These are phyloP conservation scores for Glycine latifolia DNA, from an alignment of 306 rosid genomes.

Conservation along the genomic window DNA sequence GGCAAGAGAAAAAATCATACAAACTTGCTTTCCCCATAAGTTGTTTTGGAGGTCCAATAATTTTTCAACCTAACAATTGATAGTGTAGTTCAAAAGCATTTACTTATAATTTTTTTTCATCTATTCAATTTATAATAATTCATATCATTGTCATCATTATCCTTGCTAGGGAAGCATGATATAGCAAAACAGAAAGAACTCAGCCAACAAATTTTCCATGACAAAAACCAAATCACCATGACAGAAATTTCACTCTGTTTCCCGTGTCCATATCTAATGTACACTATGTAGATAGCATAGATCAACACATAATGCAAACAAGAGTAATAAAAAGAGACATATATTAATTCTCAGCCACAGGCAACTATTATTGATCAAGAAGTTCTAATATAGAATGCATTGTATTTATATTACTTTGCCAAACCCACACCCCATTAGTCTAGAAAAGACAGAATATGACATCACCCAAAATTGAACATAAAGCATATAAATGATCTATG, in stretches of 20 bases:
- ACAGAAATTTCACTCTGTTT: neutral
- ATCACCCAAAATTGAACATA: conserved; percentile 37
- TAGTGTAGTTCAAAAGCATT: neutral
- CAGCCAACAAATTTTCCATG: conserved; percentile 5
- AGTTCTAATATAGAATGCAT: conserved; percentile 8
- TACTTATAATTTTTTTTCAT: neutral
- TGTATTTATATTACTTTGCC: conserved; percentile 4
- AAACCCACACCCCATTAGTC: conserved; percentile 33
- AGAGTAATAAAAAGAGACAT: neutral
- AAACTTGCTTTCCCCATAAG: conserved; percentile 16
- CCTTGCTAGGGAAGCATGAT: conserved; percentile 3
- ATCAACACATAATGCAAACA: conserved; percentile 30
- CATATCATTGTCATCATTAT: conserved; percentile 25
- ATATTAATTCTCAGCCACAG: conserved; percentile 22
- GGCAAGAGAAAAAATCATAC: conserved; percentile 18
- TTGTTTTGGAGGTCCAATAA: conserved; percentile 16
- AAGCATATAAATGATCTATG: conserved; percentile 1
- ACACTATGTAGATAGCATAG: conserved; percentile 14
- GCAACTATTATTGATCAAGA: conserved; percentile 10
- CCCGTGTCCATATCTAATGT: conserved; percentile 7
- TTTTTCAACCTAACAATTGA: conserved; percentile 28
- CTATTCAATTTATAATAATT: conserved; percentile 15
- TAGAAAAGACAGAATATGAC: conserved; percentile 25
- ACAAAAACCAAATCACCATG: conserved; percentile 18
- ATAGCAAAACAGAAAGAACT: conserved; percentile 28